phyloP scores from a whole-genome alignment of 2,329 filamentous ascomycete genomes.

The Tolypocladium pustulatum region DNA sequence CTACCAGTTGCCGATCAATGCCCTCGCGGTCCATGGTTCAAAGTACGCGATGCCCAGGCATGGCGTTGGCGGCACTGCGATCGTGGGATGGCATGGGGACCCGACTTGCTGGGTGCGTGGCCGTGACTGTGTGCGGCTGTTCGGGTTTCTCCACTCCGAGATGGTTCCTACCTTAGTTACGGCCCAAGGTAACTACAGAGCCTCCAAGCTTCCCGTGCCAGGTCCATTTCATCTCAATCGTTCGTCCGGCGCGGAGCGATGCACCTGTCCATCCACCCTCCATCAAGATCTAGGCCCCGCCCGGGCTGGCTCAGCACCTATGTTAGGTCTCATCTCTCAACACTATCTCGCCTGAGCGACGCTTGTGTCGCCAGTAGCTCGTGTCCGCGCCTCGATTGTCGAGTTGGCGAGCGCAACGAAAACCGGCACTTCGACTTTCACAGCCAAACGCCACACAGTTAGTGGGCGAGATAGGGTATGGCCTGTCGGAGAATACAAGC shows the following conservation, averaged over 20 bases:
- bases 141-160: neutral
- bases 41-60: neutral
- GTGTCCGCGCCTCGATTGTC: neutral
- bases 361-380: neutral
- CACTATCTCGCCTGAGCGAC: neutral
- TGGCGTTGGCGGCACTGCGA: neutral
- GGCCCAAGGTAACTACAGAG: too few relatives aligned
- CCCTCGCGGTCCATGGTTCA: neutral
- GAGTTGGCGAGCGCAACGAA: neutral
- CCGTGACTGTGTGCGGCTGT: neutral
- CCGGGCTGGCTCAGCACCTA: neutral
- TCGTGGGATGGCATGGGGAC: neutral
- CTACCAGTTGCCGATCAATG: neutral
- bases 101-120: neutral
- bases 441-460: too few relatives aligned
- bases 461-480: neutral
- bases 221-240: neutral
- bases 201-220: neutral
- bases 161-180: neutral
- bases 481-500: neutral
- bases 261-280: neutral
- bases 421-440: neutral
- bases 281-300: neutral
- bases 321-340: neutral
- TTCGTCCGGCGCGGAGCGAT: neutral